Percentiles rank a stretch among this genome's conserved stretches.
Conservation (phyloP, 2,329 filamentous ascomycete species). For the Colletotrichum sp. region DNA sequence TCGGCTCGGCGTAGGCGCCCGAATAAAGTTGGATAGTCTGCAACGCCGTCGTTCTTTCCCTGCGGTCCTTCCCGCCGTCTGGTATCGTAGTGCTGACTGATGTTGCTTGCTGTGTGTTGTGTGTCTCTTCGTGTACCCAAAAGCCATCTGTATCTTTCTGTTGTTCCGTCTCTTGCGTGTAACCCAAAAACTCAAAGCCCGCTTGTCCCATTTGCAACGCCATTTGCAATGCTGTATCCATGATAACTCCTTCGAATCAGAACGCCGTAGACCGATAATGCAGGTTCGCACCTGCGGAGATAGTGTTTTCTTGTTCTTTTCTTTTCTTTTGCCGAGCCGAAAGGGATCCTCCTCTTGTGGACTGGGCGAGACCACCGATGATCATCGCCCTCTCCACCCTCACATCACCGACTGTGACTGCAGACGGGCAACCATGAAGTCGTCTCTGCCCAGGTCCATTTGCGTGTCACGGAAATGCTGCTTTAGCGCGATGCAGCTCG, state of each 20-base stretch:
- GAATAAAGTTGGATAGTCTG: not conserved
- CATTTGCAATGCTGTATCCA: not conserved
- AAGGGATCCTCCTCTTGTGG: not conserved
- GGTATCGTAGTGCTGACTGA: not conserved
- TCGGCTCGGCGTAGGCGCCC: not conserved
- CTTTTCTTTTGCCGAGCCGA: not conserved
- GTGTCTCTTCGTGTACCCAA: not conserved
- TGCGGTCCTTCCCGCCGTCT: constrained; percentile 6
- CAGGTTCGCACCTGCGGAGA: not conserved
- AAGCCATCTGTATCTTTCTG: not conserved
- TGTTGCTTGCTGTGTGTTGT: not conserved
- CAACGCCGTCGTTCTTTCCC: not conserved
- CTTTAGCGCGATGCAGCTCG: not conserved
- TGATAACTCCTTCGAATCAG: not conserved
- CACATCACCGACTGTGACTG: not conserved
- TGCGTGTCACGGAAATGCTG: not conserved
- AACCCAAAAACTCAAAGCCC: not conserved
- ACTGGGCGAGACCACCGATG: not conserved
- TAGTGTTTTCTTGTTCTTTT: not conserved
- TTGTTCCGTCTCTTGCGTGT: not conserved
- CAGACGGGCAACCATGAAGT: not conserved
- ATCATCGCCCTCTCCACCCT: not conserved
- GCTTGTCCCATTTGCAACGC: not conserved
- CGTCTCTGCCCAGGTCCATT: not conserved
- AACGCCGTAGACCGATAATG: not conserved